These are phyloP conservation scores for Saturnispora diversa DNA, from an alignment of 805 yeast genomes.

Conservation along the genomic window DNA sequence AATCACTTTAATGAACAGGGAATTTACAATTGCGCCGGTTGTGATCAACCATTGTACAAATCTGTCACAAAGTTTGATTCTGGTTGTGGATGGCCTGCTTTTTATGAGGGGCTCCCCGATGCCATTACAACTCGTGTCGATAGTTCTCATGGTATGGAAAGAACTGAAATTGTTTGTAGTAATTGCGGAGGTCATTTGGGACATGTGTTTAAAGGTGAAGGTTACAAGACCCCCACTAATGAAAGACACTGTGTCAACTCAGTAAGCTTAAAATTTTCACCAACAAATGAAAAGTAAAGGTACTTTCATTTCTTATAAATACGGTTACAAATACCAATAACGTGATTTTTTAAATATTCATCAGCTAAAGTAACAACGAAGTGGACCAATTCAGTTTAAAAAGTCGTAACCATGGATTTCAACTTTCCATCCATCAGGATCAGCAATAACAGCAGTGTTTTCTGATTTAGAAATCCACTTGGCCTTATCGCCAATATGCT, in stretches of 20 bases:
- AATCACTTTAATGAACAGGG: constrained; percentile 46
- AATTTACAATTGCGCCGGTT: constrained; percentile 77
- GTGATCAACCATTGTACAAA: constrained; percentile 69
- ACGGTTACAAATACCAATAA: no score
- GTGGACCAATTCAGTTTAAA: no score
- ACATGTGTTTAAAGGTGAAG: constrained; percentile 92
- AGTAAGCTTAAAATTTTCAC: constrained; percentile 57
- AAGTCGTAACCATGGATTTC: constrained; percentile 43
- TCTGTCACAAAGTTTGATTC: constrained; percentile 78
- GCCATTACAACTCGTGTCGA: constrained; percentile 60
- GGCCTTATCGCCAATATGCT: constrained; percentile 40
- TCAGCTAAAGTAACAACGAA: no score
- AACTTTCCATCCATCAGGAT: constrained; percentile 86
- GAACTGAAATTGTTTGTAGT: constrained; percentile 85
- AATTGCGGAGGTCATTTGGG: constrained; percentile 93
- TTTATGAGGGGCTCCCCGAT: constrained; percentile 82
- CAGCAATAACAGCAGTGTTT: constrained; percentile 64
- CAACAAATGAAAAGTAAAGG: background rate
- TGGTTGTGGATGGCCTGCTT: constrained; percentile 98
- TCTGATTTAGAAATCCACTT: constrained; percentile 53
- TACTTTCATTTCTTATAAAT: background rate
- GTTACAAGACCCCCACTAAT: constrained; percentile 77
- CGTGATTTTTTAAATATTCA: no score
- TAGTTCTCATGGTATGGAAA: constrained; percentile 59
- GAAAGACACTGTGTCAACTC: constrained; percentile 95